These are phyloP conservation scores for Aphanomyces stellatus DNA, from an alignment of 352 stramenopile genomes.

Conservation along the genomic window DNA sequence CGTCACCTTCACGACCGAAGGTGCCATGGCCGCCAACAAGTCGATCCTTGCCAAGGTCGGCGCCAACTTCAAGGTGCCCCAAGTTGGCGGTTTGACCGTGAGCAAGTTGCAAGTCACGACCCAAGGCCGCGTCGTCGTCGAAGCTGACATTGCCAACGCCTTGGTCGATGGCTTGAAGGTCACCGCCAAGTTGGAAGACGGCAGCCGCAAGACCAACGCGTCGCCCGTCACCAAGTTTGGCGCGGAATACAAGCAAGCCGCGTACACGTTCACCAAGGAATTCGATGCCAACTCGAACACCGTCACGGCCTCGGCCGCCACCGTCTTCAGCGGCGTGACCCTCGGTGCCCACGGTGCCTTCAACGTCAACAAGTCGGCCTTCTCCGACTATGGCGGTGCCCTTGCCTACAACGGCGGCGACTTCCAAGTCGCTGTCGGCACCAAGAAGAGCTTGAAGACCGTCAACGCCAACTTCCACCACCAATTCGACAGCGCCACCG, in stretches of 20 bases:
- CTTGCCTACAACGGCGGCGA: conserved; percentile 57
- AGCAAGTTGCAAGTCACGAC: conserved; percentile 85
- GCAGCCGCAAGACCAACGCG: conserved; percentile 65
- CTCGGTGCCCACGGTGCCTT: conserved; percentile 64
- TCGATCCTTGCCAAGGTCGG: conserved; percentile 76
- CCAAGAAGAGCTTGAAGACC: conserved; percentile 75
- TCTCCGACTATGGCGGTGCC: conserved; percentile 72
- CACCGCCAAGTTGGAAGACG: conserved; percentile 78
- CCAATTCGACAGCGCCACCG: conserved; percentile 60
- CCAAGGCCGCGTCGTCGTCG: conserved; percentile 61
- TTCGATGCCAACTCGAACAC: conserved; percentile 64
- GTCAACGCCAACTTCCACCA: conserved; percentile 79
- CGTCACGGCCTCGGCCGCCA: conserved; percentile 40
- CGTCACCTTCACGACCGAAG: conserved; percentile 79
- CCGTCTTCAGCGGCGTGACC: conserved; percentile 48
- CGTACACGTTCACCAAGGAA: conserved; percentile 61
- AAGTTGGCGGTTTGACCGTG: conserved; percentile 59
- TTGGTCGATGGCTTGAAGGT: conserved; percentile 68
- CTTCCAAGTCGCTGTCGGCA: conserved; percentile 60
- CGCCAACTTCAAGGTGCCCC: conserved; percentile 17
- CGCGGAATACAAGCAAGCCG: conserved; percentile 69
- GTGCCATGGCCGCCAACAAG: conserved; percentile 70
- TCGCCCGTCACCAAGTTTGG: conserved; percentile 59
- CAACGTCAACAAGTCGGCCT: conserved; percentile 70
- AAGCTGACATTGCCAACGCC: conserved; percentile 71